Percentiles rank a stretch among this genome's conserved stretches.
Evolutionary conservation across 371 early-diverging fungal genomes (phyloP).

Genomic region (Mortierella sp.): DNA sequence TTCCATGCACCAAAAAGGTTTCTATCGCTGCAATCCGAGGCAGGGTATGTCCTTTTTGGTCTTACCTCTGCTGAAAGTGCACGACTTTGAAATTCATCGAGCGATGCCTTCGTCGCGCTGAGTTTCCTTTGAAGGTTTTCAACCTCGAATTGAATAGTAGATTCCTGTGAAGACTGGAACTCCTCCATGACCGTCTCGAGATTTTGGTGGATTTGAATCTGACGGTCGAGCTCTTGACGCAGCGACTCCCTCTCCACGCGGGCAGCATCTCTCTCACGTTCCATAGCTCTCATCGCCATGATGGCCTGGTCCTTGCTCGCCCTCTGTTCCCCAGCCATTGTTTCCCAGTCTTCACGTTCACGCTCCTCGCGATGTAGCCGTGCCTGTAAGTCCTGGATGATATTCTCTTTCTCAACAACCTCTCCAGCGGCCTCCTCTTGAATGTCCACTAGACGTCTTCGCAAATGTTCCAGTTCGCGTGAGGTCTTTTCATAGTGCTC

Average conservation of each 20-base stretch:
- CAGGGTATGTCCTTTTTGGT: constrained; percentile 6
- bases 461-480: constrained; percentile 56
- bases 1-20: neutral
- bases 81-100: constrained; percentile 69
- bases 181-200: constrained; percentile 87
- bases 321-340: constrained; percentile 65
- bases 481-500: constrained; percentile 55
- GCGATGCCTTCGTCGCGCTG: constrained; percentile 59
- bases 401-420: constrained; percentile 55
- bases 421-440: constrained; percentile 68
- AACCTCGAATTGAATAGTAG: constrained; percentile 82
- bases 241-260: constrained; percentile 63
- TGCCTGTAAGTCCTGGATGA: constrained; percentile 57
- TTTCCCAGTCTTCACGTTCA: constrained; percentile 75
- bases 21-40: too few relatives aligned
- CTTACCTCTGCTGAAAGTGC: constrained; percentile 70
- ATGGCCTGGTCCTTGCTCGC: constrained; percentile 65
- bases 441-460: constrained; percentile 60
- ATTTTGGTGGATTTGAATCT: constrained; percentile 76
- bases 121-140: constrained; percentile 74
- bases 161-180: constrained; percentile 84
- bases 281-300: constrained; percentile 66
- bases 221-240: constrained; percentile 69
- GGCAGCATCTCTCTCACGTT: constrained; percentile 68
- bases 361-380: constrained; percentile 66